Base-by-base conservation (phyloP, 495 filamentous ascomycete genomes). In the Penicillium mononematosum region DNA sequence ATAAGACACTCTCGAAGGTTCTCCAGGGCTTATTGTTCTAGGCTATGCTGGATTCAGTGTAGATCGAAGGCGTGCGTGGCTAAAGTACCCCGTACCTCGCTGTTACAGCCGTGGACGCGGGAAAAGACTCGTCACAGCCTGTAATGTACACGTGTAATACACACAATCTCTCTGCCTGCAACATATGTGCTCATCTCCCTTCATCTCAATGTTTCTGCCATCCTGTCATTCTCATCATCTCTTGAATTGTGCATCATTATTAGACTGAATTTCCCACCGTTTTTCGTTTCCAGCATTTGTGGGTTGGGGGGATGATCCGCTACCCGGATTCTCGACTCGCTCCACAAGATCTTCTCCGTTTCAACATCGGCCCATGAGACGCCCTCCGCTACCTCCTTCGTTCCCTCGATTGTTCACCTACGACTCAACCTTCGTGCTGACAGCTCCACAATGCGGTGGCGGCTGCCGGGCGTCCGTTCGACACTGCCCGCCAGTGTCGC, bases 401-500 rank as follows among this genome's bases (percentile, higher is more conserved):
- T 11, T 27, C 42, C 27, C 46, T 34, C n/a, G 16, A 48, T 48
- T 36, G 4, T 42, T 9, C 24, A 45, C 12, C 27, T 59, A 20
- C 46, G 4, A 6, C 20, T 45, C 32, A 34, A 22, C 32, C 39
- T 36, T 53, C 11, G 58, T 62, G 61, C 70, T 75, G 73, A 71
- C 63, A 65, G 64, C 63, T 56, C 59, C 71, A 76, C 60, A 43
- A 78, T 78, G 76, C 69, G 76, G 70, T 78, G 76, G 76, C 73
- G 75, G 76, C 71, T 78, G 71, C 69, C 73, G 70, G 75, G 75
- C 70, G 71, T 67, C 66, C 66, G 68, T 62, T 72, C 72, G 70
- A 74, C 72, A 60, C 73, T 78, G 58, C 75, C 75, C 65, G 73
- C 75, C 70, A 76, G 75, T 70, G 74, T 77, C 68, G 75, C 75